Percentiles rank a stretch among this genome's conserved stretches.
Evolutionary conservation across 2,329 filamentous ascomycete genomes (phyloP).

Genomic region (Sodiomyces alkalinus): DNA sequence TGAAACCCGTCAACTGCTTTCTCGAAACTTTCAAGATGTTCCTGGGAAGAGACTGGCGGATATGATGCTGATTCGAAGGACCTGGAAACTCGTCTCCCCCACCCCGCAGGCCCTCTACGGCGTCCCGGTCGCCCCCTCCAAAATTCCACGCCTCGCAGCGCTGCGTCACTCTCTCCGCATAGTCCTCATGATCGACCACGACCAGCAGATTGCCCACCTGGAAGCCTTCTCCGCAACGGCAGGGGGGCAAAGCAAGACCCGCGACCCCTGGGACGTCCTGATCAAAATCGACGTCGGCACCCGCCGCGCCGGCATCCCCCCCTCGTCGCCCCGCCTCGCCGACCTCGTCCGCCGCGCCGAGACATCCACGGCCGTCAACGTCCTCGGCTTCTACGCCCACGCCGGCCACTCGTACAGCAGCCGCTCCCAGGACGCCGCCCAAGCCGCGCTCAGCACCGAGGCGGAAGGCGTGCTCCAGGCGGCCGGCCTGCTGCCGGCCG

Average conservation of each 20-base stretch:
- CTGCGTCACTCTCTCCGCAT: constrained; percentile 16
- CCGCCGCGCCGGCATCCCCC: constrained; percentile 17
- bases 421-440: constrained; percentile 15
- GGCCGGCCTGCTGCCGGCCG: constrained; percentile 13
- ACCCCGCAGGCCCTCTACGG: constrained; percentile 24
- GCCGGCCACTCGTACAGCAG: constrained; percentile 21
- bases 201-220: constrained; percentile 16
- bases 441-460: constrained; percentile 14
- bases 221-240: constrained; percentile 8
- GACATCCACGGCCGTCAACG: constrained; percentile 12
- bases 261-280: constrained; percentile 17
- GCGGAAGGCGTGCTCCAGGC: constrained; percentile 15
- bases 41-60: too few species aligned
- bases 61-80: too few species aligned
- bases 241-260: neutral
- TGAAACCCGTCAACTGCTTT: too few species aligned
- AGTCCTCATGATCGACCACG: constrained; percentile 21
- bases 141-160: constrained; percentile 14
- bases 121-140: constrained; percentile 21
- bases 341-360: constrained; percentile 13
- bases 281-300: constrained; percentile 22
- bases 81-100: too few species aligned
- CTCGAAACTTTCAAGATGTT: too few species aligned
- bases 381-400: constrained; percentile 23
- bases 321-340: constrained; percentile 12